A percentile compares a stretch with the other conserved stretches of the same genome.
These are phyloP conservation scores for Glycyrrhiza uralensis DNA, from an alignment of 306 rosid species.

Conservation along the genomic window DNA sequence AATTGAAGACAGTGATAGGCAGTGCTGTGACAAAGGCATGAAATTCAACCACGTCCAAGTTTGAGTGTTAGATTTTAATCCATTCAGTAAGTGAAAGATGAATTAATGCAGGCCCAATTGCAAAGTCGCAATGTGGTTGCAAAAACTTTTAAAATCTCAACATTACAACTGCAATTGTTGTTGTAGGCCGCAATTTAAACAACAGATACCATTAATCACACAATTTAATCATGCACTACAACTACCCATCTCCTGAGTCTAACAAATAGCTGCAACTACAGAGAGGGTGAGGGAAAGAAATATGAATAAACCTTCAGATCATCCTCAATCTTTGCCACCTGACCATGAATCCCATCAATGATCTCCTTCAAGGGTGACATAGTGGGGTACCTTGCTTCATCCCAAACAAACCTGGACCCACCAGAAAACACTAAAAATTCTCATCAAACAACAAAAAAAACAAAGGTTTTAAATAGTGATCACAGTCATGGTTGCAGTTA, in stretches of 20 bases:
- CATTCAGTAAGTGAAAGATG: not conserved
- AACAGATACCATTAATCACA: no score
- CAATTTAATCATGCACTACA: not conserved
- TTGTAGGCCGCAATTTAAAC: no score
- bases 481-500: no score
- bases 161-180: no score
- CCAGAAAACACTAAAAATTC: not conserved
- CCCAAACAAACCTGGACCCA: slow-evolving; percentile 73
- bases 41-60: no score
- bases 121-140: no score
- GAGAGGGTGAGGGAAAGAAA: not conserved
- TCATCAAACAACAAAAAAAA: not conserved
- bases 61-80: not conserved
- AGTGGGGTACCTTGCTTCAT: slow-evolving; percentile 86
- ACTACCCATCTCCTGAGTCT: not conserved
- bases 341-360: slow-evolving; percentile 66
- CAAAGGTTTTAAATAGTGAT: no score
- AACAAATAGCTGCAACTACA: not conserved
- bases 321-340: slow-evolving; percentile 83
- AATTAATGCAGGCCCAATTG: not conserved
- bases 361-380: slow-evolving; percentile 71
- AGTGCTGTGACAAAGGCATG: no score
- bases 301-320: slow-evolving; percentile 63
- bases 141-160: no score
- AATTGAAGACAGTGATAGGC: no score